Conservation (phyloP, 2,329 filamentous ascomycete species). For the Harringtonia aguacate region DNA sequence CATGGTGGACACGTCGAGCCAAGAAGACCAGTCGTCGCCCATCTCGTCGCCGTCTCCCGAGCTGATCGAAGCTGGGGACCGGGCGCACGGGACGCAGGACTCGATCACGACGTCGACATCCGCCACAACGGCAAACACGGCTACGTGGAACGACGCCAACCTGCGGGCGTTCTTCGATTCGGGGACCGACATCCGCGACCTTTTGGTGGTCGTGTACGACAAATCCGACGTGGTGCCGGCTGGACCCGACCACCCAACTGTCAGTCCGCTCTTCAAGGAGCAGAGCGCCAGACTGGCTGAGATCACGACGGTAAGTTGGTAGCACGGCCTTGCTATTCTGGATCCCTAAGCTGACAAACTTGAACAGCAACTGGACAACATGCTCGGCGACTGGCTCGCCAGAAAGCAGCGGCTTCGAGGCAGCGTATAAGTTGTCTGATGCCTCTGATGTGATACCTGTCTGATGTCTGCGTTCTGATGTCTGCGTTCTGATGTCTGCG, state of each 20-base stretch:
- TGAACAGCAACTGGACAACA: slow-evolving; percentile 64
- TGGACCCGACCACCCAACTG: slow-evolving; percentile 75
- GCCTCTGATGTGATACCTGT: neutral
- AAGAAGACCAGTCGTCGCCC: slow-evolving; percentile 53
- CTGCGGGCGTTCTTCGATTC: slow-evolving; percentile 88
- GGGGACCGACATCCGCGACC: slow-evolving; percentile 75
- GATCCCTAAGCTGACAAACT: too few species aligned
- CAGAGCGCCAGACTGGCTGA: slow-evolving; percentile 78
- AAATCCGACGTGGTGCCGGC: slow-evolving; percentile 74
- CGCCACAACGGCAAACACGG: slow-evolving; percentile 27
- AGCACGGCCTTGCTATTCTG: too few species aligned
- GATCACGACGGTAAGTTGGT: slow-evolving; percentile 68
- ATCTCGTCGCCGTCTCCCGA: slow-evolving; percentile 56
- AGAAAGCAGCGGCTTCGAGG: slow-evolving; percentile 54
- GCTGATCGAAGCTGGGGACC: slow-evolving; percentile 37
- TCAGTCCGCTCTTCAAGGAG: slow-evolving; percentile 69
- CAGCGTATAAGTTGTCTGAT: slow-evolving; percentile 22
- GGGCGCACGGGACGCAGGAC: slow-evolving; percentile 30
- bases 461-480: neutral
- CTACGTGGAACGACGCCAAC: slow-evolving; percentile 77
- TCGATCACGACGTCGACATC: slow-evolving; percentile 44
- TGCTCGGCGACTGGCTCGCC: slow-evolving; percentile 75
- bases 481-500: neutral
- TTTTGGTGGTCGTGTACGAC: slow-evolving; percentile 86
- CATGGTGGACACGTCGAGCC: slow-evolving; percentile 59